Conservation (phyloP, 129 eudicot genomes). For the Chrysanthemum lavandulifolium region DNA sequence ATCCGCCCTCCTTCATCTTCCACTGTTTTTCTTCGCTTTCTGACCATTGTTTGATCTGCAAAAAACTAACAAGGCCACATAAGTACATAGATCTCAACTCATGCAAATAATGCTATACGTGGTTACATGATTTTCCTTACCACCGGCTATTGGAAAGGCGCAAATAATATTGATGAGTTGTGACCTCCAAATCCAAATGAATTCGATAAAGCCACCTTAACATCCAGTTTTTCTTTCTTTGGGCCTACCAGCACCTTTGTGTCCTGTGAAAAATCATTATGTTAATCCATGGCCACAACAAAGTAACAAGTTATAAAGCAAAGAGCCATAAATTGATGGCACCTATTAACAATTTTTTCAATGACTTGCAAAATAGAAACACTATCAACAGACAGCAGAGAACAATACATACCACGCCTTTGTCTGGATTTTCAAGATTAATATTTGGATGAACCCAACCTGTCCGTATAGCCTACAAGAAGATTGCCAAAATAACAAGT, state of each 20-base stretch:
- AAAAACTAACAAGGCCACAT: neutral
- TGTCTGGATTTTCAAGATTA: conserved; percentile 91
- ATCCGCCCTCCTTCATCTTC: neutral
- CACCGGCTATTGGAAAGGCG: conserved; percentile 54
- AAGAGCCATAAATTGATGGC: too few relatives aligned
- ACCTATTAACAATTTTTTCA: too few relatives aligned
- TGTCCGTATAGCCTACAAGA: conserved; percentile 82
- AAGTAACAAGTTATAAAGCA: too few relatives aligned
- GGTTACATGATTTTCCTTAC: conserved; percentile 19
- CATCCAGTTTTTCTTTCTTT: conserved; percentile 64
- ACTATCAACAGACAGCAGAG: neutral
- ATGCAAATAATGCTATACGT: too few relatives aligned
- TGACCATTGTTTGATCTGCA: neutral
- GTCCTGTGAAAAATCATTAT: conserved; percentile 41
- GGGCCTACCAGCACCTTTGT: conserved; percentile 72
- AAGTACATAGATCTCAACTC: too few relatives aligned
- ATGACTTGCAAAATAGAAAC: neutral
- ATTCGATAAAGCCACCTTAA: conserved; percentile 86
- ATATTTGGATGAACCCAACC: conserved; percentile 98
- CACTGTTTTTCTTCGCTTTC: conserved; percentile 1
- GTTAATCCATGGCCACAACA: neutral
- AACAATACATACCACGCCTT: conserved; percentile 71
- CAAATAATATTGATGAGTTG: conserved; percentile 79
- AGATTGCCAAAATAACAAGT: conserved; percentile 21
- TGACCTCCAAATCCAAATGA: conserved; percentile 97